Conservation (phyloP, 2,329 filamentous ascomycete species). For the Chrysoporthe cubensis region DNA sequence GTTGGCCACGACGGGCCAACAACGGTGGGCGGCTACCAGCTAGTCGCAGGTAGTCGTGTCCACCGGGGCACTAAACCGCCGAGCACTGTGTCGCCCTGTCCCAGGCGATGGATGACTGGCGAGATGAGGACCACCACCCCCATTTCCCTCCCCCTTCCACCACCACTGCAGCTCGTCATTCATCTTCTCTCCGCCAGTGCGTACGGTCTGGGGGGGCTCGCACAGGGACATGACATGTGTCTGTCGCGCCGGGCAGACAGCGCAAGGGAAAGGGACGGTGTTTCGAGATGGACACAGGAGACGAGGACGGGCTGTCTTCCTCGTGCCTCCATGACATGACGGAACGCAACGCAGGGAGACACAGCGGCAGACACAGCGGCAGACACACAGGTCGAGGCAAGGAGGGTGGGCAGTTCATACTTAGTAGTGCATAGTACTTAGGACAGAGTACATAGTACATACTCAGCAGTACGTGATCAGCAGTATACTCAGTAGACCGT, state of each 20-base stretch:
- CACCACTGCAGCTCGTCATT: background rate
- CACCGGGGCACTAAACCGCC: no score
- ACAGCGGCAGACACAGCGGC: no score
- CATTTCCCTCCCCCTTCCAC: background rate
- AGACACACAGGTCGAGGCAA: background rate
- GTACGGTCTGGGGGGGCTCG: no score
- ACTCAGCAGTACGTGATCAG: no score
- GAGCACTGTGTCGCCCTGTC: background rate
- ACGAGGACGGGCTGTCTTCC: background rate
- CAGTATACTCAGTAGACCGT: no score
- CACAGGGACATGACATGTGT: background rate
- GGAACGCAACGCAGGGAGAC: background rate
- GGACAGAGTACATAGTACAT: no score
- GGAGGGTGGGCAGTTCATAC: no score
- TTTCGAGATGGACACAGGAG: background rate
- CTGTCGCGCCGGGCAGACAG: background rate
- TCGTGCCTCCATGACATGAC: no score
- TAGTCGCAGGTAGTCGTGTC: no score
- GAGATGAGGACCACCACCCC: background rate
- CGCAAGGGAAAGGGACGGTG: slow-evolving; percentile 5
- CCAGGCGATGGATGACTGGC: background rate
- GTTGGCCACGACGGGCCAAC: background rate
- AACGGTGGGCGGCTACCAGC: slow-evolving; percentile 3
- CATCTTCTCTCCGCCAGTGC: background rate
- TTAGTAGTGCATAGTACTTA: no score